Conservation (phyloP, 345 rosid species). For the Brassica incana region DNA sequence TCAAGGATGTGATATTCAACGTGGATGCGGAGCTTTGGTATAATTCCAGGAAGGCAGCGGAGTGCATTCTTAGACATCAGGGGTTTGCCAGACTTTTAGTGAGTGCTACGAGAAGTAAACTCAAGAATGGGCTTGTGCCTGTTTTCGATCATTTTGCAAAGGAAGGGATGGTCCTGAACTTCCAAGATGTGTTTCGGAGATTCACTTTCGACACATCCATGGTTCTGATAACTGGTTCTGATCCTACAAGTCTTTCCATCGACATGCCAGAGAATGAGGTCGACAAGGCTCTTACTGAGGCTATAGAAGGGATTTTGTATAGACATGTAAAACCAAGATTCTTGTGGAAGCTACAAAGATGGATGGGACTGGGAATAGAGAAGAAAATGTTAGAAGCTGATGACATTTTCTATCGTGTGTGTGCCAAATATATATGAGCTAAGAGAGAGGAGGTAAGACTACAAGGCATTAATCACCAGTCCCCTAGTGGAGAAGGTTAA, state of each 20-base stretch:
- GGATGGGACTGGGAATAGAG: neutral
- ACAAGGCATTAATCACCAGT: neutral
- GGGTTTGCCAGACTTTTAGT: neutral
- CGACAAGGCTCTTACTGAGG: neutral
- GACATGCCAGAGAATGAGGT: neutral
- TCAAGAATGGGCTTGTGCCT: constrained; percentile 39
- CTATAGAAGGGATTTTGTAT: neutral
- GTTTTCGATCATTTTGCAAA: constrained; percentile 35
- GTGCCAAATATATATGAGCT: neutral
- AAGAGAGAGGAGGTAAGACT: neutral
- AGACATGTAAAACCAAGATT: neutral
- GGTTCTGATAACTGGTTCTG: neutral
- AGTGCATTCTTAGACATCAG: neutral
- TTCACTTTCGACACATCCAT: neutral
- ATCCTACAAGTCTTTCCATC: neutral
- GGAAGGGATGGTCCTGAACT: neutral
- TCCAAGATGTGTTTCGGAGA: neutral
- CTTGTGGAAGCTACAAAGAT: neutral
- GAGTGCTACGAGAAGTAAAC: neutral
- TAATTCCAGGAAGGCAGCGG: neutral
- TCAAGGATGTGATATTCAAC: neutral
- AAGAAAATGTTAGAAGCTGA: neutral
- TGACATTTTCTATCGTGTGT: neutral
- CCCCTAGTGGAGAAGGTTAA: neutral
- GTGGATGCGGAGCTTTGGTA: neutral